phyloP scores from a whole-genome alignment of 176 grass and related monocot species.

The Triticum monococcum region DNA sequence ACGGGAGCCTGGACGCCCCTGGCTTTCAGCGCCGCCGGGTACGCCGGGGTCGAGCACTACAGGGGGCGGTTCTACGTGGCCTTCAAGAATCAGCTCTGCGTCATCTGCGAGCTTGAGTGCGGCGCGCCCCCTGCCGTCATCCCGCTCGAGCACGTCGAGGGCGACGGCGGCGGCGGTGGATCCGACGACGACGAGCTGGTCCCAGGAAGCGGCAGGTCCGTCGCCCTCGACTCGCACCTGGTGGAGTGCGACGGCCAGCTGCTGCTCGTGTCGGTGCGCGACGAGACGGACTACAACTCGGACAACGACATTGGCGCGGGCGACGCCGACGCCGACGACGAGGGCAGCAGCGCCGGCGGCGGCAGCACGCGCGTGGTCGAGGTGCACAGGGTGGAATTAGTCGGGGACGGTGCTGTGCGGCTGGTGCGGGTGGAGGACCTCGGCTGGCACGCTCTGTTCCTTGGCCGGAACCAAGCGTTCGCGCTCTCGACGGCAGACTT shows the following conservation, averaged over 20 bases:
- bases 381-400: conserved; percentile 31
- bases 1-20: conserved; percentile 33
- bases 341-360: not conserved
- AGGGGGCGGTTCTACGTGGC: conserved; percentile 43
- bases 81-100: conserved; percentile 25
- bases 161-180: not conserved
- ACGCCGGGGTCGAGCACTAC: conserved; percentile 46
- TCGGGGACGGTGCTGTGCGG: not conserved
- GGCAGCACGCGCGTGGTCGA: conserved; percentile 20
- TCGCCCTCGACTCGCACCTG: conserved; percentile 35
- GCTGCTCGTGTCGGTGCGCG: conserved; percentile 30
- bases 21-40: conserved; percentile 21
- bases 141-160: conserved; percentile 24
- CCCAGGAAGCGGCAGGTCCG: not conserved
- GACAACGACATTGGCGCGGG: not conserved
- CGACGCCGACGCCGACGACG: not conserved
- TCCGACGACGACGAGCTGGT: conserved; percentile 9
- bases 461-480: conserved; percentile 45
- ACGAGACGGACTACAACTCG: conserved; percentile 23
- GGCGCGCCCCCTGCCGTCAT: conserved; percentile 6
- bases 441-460: conserved; percentile 23
- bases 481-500: conserved; percentile 34
- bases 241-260: conserved; percentile 38
- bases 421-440: not conserved
- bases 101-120: not conserved